These are phyloP conservation scores for Panicum miliaceum DNA, from an alignment of 176 grass and related monocot species.

Conservation along the genomic window DNA sequence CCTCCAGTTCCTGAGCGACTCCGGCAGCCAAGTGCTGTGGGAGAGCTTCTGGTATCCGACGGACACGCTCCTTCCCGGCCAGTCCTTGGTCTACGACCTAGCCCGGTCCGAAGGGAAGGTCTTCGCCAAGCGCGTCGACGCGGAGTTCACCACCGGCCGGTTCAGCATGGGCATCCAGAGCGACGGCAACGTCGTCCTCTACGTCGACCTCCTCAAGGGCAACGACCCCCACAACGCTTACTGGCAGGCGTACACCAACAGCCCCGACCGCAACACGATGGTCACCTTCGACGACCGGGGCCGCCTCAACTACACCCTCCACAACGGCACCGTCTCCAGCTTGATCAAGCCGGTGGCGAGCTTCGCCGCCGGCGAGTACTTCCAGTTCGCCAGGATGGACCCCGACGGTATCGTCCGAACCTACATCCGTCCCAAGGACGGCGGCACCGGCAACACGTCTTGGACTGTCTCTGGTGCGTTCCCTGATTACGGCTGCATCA, in stretches of 20 bases:
- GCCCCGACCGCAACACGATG: conserved; percentile 8
- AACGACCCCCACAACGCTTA: conserved; percentile 24
- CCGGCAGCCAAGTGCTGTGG: conserved; percentile 18
- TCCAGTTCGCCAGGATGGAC: conserved; percentile 29
- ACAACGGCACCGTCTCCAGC: background rate
- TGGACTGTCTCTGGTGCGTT: background rate
- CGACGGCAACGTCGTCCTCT: conserved; percentile 50
- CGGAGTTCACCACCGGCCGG: conserved; percentile 41
- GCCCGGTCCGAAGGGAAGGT: background rate
- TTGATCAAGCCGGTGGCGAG: background rate
- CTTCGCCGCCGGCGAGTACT: background rate
- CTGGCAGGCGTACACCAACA: conserved; percentile 21
- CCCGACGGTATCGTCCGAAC: conserved; percentile 40
- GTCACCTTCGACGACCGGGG: conserved; percentile 11
- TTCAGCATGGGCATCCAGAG: conserved; percentile 46
- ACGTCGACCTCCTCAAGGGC: background rate
- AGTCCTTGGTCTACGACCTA: background rate
- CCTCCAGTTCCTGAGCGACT: conserved; percentile 36
- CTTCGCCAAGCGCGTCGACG: conserved; percentile 34
- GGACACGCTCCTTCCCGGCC: conserved; percentile 46
- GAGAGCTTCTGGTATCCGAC: conserved; percentile 34
- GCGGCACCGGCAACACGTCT: background rate
- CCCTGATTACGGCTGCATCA: conserved; percentile 13
- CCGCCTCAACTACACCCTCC: conserved; percentile 15
- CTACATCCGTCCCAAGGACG: background rate